phyloP scores from a whole-genome alignment of 139 green algal genomes.

The Zygnema circumcarinatum region DNA sequence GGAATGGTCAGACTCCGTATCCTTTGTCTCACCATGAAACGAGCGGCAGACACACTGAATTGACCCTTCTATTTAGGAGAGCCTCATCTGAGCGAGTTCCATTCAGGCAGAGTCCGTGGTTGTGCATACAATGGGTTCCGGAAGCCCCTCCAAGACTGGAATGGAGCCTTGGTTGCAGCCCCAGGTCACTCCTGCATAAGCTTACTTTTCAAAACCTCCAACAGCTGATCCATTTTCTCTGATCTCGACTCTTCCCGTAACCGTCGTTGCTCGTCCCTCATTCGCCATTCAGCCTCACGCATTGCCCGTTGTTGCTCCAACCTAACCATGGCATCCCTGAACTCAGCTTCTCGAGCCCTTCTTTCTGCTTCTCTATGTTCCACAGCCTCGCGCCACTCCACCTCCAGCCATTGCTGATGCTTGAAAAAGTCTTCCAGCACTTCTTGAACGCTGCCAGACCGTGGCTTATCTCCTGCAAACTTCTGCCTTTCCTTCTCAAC shows the following conservation, averaged over 20 bases:
- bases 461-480: conserved; percentile 13
- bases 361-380: conserved; percentile 39
- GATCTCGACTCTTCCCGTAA: conserved; percentile 32
- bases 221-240: conserved; percentile 48
- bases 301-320: conserved; percentile 23
- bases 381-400: conserved; percentile 45
- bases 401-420: conserved; percentile 35
- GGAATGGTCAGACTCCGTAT: no score
- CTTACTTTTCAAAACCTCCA: conserved; percentile 29
- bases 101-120: no score
- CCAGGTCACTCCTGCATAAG: conserved; percentile 28
- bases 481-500: conserved; percentile 28
- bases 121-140: no score
- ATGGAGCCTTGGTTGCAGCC: no score
- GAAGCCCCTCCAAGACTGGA: no score
- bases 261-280: conserved; percentile 39
- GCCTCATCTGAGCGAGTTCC: no score
- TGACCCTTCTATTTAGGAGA: no score
- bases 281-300: conserved; percentile 30
- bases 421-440: conserved; percentile 56
- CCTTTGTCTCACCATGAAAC: no score
- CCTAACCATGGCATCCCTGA: conserved; percentile 30
- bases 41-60: no score
- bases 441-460: conserved; percentile 39
- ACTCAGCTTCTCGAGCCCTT: conserved; percentile 34